Evolutionary conservation across 1,284 basidiomycete species (phyloP).

Genomic region (Vanrija humicola): DNA sequence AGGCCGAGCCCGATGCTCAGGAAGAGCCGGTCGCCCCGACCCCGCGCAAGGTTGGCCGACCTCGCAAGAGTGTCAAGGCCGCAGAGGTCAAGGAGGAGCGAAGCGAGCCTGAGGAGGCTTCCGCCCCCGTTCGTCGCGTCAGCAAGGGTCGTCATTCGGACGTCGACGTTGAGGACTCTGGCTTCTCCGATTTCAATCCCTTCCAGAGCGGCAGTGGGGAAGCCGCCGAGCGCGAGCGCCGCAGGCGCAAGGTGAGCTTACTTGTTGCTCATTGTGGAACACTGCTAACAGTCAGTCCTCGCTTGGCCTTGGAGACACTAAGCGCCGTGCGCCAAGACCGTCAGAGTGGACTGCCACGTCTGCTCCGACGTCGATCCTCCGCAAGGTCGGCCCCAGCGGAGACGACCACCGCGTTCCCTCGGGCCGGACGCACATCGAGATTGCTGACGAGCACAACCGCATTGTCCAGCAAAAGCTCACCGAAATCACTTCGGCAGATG

Average conservation of each 20-base stretch:
- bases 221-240: constrained; percentile 40
- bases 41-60: too few species aligned
- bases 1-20: too few species aligned
- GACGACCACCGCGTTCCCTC: constrained; percentile 34
- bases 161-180: constrained; percentile 31
- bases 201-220: constrained; percentile 54
- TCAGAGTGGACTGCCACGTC: constrained; percentile 20
- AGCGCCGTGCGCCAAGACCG: constrained; percentile 14
- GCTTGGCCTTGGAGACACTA: constrained; percentile 11
- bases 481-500: constrained; percentile 17
- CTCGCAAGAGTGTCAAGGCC: too few species aligned
- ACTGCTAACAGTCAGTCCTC: constrained; percentile 16
- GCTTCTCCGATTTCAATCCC: constrained; percentile 55
- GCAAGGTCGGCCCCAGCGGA: constrained; percentile 31
- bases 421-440: constrained; percentile 21
- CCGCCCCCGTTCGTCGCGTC: too few species aligned
- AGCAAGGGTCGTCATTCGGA: constrained; percentile 17
- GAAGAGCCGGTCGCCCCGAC: too few species aligned
- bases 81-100: constrained; percentile 57
- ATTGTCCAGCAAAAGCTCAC: constrained; percentile 27
- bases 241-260: constrained; percentile 41
- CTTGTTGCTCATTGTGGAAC: background rate
- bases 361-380: constrained; percentile 19
- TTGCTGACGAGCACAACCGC: constrained; percentile 32
- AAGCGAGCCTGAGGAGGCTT: constrained; percentile 42